A percentile compares a stretch with the other conserved stretches of the same genome.
phyloP scores from a whole-genome alignment of 495 filamentous ascomycete species.

The Mytilinidion resinicola region DNA sequence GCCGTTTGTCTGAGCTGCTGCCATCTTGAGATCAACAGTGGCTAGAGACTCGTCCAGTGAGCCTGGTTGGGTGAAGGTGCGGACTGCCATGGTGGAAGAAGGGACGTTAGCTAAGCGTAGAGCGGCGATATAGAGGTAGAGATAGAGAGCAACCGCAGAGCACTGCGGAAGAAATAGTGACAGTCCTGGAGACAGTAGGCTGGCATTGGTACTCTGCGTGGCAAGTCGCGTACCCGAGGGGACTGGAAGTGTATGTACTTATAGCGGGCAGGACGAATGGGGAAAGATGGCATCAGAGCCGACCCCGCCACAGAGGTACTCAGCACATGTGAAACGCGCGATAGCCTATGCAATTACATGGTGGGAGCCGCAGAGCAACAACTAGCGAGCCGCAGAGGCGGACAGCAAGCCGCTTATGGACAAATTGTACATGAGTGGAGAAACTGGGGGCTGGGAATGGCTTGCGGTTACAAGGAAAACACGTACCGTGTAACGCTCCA shows the following conservation, averaged over 20 bases:
- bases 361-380: conserved; percentile 17
- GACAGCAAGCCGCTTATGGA: conserved; percentile 23
- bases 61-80: conserved; percentile 55
- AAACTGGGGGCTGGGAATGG: conserved; percentile 1
- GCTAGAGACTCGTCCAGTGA: conserved; percentile 62
- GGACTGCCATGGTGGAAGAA: conserved; percentile 37
- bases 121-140: conserved; percentile 66
- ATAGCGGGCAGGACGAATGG: conserved; percentile 30
- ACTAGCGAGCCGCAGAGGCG: conserved; percentile 19
- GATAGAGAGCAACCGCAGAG: conserved; percentile 74
- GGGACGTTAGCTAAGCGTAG: conserved; percentile 51
- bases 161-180: conserved; percentile 87
- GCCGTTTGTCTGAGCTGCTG: conserved; percentile 15
- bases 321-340: conserved; percentile 24
- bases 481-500: conserved; percentile 24
- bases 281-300: conserved; percentile 15
- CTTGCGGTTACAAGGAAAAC: conserved; percentile 6
- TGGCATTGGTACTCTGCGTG: conserved; percentile 53
- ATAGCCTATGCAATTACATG: conserved; percentile 24
- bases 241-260: conserved; percentile 16
- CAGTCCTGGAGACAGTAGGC: conserved; percentile 79
- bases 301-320: conserved; percentile 9
- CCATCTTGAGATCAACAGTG: conserved; percentile 22
- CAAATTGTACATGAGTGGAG: conserved; percentile 17
- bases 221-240: conserved; percentile 3